phyloP scores from a whole-genome alignment of 768 basidiomycete species.

The Suillus alpinus region DNA sequence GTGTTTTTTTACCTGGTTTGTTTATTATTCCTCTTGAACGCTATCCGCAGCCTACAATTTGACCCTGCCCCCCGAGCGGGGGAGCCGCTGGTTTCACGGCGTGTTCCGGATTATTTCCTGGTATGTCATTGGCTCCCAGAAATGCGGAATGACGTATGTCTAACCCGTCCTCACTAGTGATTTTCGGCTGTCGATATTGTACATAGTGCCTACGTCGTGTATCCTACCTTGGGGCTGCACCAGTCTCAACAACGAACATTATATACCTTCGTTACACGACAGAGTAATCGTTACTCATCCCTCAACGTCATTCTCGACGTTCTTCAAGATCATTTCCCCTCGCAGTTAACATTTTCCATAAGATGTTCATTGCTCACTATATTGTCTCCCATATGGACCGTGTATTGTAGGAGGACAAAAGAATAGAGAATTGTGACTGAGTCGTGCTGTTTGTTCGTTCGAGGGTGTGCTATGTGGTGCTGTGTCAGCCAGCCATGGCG shows the following conservation, averaged over 20 bases:
- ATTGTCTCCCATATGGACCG: not conserved
- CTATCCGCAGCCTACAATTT: constrained; percentile 84
- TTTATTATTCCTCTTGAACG: not conserved
- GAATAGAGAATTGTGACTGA: not conserved
- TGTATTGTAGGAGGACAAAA: constrained; percentile 2
- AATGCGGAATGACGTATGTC: not conserved
- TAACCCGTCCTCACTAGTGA: constrained; percentile 18
- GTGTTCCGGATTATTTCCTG: constrained; percentile 93
- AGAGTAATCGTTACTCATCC: constrained; percentile 11
- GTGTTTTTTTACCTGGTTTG: constrained; percentile 28
- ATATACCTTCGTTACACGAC: constrained; percentile 15
- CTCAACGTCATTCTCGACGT: not conserved
- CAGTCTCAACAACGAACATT: constrained; percentile 10
- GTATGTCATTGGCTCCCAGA: constrained; percentile 40
- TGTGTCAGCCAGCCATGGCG: not conserved
- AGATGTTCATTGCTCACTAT: constrained; percentile 1
- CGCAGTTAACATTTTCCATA: not conserved
- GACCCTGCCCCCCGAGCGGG: constrained; percentile 99
- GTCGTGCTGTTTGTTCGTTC: not conserved
- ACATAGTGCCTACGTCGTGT: constrained; percentile 24
- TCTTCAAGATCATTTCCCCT: not conserved
- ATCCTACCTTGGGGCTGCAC: constrained; percentile 12
- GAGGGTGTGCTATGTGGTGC: not conserved
- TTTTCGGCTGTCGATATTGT: constrained; percentile 16
- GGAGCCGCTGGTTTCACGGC: constrained; percentile 94